Conservation (phyloP, 164 flowering plant species). For the Kalanchoe fedtschenkoi region DNA sequence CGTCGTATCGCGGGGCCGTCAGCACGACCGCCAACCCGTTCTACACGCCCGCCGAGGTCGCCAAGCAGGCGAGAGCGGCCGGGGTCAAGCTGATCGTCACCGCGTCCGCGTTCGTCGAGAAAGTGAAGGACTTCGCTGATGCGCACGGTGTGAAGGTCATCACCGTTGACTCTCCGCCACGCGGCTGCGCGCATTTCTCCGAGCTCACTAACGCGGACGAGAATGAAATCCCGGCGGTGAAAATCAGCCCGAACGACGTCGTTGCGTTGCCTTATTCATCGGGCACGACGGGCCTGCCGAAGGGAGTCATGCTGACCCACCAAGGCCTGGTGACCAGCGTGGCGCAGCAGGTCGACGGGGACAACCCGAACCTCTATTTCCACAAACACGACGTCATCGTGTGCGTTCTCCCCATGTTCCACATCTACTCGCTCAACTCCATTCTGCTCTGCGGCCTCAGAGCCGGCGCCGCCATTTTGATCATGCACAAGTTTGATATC, state of each 20-base stretch:
- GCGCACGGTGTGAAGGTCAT: conserved; percentile 31
- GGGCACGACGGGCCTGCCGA: conserved; percentile 91
- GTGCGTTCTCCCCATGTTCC: conserved; percentile 77
- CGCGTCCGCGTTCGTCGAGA: conserved; percentile 36
- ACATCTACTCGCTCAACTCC: conserved; percentile 73
- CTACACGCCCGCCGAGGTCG: conserved; percentile 57
- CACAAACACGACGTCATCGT: conserved; percentile 57
- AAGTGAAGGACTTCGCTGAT: conserved; percentile 28
- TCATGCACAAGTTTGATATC: conserved; percentile 75
- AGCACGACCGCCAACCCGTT: conserved; percentile 82
- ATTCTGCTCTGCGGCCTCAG: conserved; percentile 60
- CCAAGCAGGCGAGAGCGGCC: conserved; percentile 57
- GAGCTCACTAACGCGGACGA: conserved; percentile 42
- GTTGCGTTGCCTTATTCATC: conserved; percentile 90
- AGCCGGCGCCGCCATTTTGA: conserved; percentile 69
- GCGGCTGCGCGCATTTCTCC: conserved; percentile 45
- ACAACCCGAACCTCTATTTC: conserved; percentile 69
- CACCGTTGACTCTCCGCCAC: conserved; percentile 31
- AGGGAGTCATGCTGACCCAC: conserved; percentile 92
- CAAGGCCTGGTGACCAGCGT: conserved; percentile 65
- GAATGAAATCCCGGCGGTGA: conserved; percentile 33
- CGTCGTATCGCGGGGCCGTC: conserved; percentile 53
- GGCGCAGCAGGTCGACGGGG: conserved; percentile 94
- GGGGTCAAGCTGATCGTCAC: conserved; percentile 45
- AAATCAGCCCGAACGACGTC: conserved; percentile 59